Conservation (phyloP, 129 eudicot genomes). For the Erigeron canadensis region DNA sequence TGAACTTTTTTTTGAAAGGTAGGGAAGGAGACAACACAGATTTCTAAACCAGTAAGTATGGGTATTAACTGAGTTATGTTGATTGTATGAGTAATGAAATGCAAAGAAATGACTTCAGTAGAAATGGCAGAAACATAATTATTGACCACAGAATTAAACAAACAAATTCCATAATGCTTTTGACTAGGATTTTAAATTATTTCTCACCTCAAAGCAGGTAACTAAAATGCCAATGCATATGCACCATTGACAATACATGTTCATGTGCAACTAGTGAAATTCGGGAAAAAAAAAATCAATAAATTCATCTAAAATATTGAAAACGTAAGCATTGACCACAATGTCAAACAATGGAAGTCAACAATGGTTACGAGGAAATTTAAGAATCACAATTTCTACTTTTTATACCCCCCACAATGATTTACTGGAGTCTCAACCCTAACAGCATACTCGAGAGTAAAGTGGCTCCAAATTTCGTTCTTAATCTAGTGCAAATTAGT, state of each 20-base stretch:
- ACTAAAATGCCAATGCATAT: neutral
- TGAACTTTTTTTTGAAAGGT: neutral
- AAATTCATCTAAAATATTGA: conserved; percentile 21
- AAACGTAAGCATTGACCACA: conserved; percentile 40
- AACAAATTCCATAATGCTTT: no score
- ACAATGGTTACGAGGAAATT: conserved; percentile 33
- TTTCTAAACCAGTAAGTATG: neutral
- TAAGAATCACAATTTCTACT: conserved; percentile 46
- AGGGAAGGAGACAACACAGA: neutral
- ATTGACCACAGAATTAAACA: no score
- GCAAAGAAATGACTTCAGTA: no score
- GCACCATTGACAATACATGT: neutral
- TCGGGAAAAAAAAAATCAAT: neutral
- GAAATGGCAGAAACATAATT: no score
- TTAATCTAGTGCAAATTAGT: conserved; percentile 41
- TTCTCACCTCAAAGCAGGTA: neutral
- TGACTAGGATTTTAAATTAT: no score
- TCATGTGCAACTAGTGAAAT: neutral
- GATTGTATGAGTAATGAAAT: no score
- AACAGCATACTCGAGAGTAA: conserved; percentile 27
- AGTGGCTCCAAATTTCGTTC: conserved; percentile 37
- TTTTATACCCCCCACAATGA: conserved; percentile 82
- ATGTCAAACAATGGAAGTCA: conserved; percentile 43
- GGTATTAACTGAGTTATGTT: no score
- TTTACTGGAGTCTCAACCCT: conserved; percentile 42